Percentiles rank a stretch among this genome's conserved stretches.
phyloP scores from a whole-genome alignment of 768 basidiomycete genomes.

The Leucocoprinus sp. region DNA sequence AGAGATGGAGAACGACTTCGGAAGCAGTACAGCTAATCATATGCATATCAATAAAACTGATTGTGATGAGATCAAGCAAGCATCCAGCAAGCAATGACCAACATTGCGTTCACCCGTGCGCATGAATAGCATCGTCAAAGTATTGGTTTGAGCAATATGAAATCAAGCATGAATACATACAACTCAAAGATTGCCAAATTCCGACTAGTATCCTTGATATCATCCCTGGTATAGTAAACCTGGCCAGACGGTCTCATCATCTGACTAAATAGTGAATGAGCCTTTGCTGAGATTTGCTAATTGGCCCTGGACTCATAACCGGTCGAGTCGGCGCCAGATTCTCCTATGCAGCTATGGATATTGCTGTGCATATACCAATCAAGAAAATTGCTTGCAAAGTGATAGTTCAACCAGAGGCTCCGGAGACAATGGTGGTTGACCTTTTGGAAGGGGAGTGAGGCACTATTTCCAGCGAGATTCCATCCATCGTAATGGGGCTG shows the following conservation, averaged over 20 bases:
- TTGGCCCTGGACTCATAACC: constrained; percentile 54
- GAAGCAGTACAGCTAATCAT: too few species aligned
- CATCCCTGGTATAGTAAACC: too few species aligned
- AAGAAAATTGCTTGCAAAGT: constrained; percentile 45
- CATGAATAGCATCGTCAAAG: constrained; percentile 79
- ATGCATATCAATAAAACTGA: constrained; percentile 92
- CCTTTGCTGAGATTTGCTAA: constrained; percentile 61
- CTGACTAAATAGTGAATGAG: constrained; percentile 43
- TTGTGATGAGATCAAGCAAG: constrained; percentile 68
- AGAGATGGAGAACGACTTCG: constrained; percentile 93
- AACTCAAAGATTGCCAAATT: constrained; percentile 93
- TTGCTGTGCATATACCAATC: constrained; percentile 99
- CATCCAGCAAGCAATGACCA: constrained; percentile 80
- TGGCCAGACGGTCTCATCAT: too few species aligned
- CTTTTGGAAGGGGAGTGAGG: constrained; percentile 91
- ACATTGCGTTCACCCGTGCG: constrained; percentile 61
- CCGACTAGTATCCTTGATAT: constrained; percentile 55
- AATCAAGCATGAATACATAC: constrained; percentile 44
- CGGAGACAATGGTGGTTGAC: constrained; percentile 77
- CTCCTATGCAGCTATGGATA: constrained; percentile 67
- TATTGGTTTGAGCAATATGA: constrained; percentile 29
- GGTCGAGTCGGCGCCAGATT: constrained; percentile 53
- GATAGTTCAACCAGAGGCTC: constrained; percentile 64
- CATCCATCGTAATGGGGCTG: constrained; percentile 75
- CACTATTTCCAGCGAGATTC: too few species aligned